phyloP scores from a whole-genome alignment of 257 asterid species.

The Primulina tabacum region DNA sequence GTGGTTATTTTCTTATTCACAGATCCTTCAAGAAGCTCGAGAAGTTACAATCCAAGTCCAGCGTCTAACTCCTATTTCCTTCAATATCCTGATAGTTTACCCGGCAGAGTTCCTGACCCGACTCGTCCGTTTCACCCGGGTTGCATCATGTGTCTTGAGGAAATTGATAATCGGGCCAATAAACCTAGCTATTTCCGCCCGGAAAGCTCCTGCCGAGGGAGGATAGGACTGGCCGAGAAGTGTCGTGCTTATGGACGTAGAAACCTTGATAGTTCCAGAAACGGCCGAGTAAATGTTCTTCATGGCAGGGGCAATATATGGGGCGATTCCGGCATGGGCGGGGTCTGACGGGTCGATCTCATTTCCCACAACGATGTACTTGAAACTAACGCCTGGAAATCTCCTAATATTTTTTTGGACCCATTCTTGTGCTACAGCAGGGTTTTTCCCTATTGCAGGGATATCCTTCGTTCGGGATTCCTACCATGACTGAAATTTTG shows the following conservation, averaged over 20 bases:
- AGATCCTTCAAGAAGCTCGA: no score
- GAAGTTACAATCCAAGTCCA: no score
- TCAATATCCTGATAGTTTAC: no score
- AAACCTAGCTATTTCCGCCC: background rate
- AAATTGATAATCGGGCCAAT: slow-evolving; percentile 26
- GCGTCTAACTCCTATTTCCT: no score
- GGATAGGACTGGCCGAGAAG: slow-evolving; percentile 28
- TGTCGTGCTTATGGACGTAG: slow-evolving; percentile 27
- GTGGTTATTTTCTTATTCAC: no score
- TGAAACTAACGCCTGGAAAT: slow-evolving; percentile 27
- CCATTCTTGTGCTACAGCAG: slow-evolving; percentile 31
- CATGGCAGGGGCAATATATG: slow-evolving; percentile 27
- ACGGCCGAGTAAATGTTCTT: slow-evolving; percentile 30
- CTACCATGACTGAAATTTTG: slow-evolving; percentile 15
- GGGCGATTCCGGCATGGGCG: background rate
- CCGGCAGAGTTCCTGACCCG: no score
- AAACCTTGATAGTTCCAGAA: slow-evolving; percentile 24
- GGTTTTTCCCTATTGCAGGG: slow-evolving; percentile 21
- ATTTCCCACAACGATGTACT: slow-evolving; percentile 40
- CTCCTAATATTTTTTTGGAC: slow-evolving; percentile 23
- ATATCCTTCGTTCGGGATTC: slow-evolving; percentile 28
- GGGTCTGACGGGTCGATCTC: slow-evolving; percentile 27
- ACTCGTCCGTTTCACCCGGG: no score
- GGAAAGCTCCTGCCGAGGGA: slow-evolving; percentile 28
- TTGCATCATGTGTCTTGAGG: slow-evolving; percentile 14